A percentile compares a stretch with the other conserved stretches of the same genome.
phyloP scores from a whole-genome alignment of 2,329 filamentous ascomycete species.

The Phyllosticta paracitricarpa region DNA sequence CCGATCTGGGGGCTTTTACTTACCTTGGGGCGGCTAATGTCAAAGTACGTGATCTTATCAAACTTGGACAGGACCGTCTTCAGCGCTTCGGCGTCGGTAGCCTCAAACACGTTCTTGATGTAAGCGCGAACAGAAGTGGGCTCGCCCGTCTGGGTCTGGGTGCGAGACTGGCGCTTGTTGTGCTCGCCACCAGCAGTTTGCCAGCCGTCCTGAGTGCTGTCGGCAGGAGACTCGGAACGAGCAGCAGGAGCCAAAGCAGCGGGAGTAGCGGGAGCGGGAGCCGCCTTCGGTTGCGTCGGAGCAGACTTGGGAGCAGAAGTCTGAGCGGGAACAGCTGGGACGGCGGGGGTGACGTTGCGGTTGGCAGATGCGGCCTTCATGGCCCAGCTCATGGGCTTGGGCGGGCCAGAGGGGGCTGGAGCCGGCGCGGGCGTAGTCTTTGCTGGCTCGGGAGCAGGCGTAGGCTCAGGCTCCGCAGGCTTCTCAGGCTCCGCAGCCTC shows the following conservation, averaged over 20 bases:
- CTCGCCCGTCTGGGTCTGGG: slow-evolving; percentile 56
- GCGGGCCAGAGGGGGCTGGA: slow-evolving; percentile 47
- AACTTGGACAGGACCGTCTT: slow-evolving; percentile 60
- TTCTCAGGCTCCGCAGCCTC: slow-evolving; percentile 40
- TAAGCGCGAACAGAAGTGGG: slow-evolving; percentile 76
- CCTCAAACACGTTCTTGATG: slow-evolving; percentile 91
- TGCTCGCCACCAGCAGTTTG: slow-evolving; percentile 72
- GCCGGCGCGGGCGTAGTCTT: slow-evolving; percentile 48
- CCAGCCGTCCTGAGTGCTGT: slow-evolving; percentile 55
- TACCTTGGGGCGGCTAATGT: slow-evolving; percentile 67
- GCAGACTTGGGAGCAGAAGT: slow-evolving; percentile 23
- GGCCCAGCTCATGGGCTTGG: slow-evolving; percentile 60
- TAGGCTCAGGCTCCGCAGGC: slow-evolving; percentile 53
- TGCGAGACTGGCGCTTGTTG: slow-evolving; percentile 72
- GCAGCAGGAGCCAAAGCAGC: slow-evolving; percentile 19
- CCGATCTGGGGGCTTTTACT: slow-evolving; percentile 14
- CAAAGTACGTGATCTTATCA: slow-evolving; percentile 53
- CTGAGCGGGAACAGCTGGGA: slow-evolving; percentile 26
- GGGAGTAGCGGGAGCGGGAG: slow-evolving; percentile 19
- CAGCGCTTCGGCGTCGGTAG: slow-evolving; percentile 66
- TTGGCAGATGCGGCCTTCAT: slow-evolving; percentile 43
- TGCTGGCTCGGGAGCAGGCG: slow-evolving; percentile 46
- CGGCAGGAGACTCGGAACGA: slow-evolving; percentile 20
- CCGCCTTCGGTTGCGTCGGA: slow-evolving; percentile 11
- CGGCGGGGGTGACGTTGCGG: slow-evolving; percentile 33